Base-by-base conservation (phyloP, 2,329 filamentous ascomycete species). In the Aspergillus costaricaensis region DNA sequence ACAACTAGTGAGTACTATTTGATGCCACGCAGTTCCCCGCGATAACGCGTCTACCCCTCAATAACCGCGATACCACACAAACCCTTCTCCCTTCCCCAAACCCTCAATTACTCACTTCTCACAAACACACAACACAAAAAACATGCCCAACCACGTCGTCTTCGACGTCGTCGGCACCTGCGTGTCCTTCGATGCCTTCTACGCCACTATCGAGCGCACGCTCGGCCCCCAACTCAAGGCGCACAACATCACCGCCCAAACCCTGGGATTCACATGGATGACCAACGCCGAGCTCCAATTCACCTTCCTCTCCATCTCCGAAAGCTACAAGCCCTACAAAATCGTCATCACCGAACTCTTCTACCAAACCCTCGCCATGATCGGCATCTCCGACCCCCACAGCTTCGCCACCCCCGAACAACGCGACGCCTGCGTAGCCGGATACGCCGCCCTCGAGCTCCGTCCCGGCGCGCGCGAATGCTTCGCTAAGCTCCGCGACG, bases 131-230 rank as follows among this genome's bases (percentile, higher is more conserved):
- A 44, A 62, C 15, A 58, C 57, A 23, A 23, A 23, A 39, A 54
- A 43, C 4, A 27, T 48, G 19, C 43, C 58, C 25, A 82, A 82
- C 57, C 76, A 83, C 62, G 75, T 82, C 59, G 80, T 82, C 30
- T 83, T 82, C 63, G 81, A 83, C 67, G 77, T 85, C 2, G 83
- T 86, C 55, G 80, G 80, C 14, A 82, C 80, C 17, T 76, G 76
- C 52, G 77, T 82, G 48, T 77, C 74, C 25, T 80, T 78, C 65
- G 72, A 79, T n/a, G 74, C 75, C 32, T 79, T 76, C 65, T 79
- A 74, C 66, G 62, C 67, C 32, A 64, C 69, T 53, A 77, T 82
- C 55, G 68, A 77, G 21, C 38, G 65, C 7, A 66, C 70, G 17
- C 72, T 82, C 12, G 80, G 80, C 21, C 21, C 67, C 3, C 71